phyloP scores from a whole-genome alignment of 2,329 filamentous ascomycete species.

The Lachnellula occidentalis region DNA sequence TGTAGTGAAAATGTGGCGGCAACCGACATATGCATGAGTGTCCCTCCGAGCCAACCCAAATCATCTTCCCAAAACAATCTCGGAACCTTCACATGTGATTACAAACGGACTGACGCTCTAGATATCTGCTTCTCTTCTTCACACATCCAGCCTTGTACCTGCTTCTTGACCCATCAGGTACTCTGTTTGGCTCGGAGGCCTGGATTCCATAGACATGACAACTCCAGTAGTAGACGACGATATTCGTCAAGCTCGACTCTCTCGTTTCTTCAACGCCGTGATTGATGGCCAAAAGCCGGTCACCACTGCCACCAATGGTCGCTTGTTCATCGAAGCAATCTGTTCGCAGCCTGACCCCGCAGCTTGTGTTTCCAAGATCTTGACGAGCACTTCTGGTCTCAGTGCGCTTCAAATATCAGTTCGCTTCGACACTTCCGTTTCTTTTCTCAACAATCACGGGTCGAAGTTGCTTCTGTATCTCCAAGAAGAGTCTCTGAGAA shows the following conservation, averaged over 20 bases:
- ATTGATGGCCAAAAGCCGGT: conserved; percentile 36
- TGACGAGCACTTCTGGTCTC: conserved; percentile 33
- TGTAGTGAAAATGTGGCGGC: no score
- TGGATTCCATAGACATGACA: background rate
- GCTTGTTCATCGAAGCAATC: conserved; percentile 44
- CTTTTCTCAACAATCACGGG: conserved; percentile 40
- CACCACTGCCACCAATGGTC: conserved; percentile 35
- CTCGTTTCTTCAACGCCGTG: conserved; percentile 36
- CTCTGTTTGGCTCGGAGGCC: no score
- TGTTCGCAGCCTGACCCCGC: conserved; percentile 37
- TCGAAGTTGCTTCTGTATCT: conserved; percentile 34
- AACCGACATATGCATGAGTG: no score
- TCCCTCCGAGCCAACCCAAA: no score
- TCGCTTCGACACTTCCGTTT: conserved; percentile 37
- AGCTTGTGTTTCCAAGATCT: conserved; percentile 37
- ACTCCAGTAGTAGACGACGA: conserved; percentile 4
- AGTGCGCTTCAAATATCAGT: conserved; percentile 36
- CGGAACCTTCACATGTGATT: no score
- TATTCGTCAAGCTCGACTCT: conserved; percentile 24
- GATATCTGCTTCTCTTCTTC: no score
- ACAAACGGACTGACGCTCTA: no score
- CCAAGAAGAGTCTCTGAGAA: conserved; percentile 18
- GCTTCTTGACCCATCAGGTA: no score
- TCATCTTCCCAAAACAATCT: no score
- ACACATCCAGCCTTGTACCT: no score